Percentiles rank a stretch among this genome's conserved stretches.
phyloP scores from a whole-genome alignment of 2,329 filamentous ascomycete genomes.

The Pseudogymnoascus sp. region DNA sequence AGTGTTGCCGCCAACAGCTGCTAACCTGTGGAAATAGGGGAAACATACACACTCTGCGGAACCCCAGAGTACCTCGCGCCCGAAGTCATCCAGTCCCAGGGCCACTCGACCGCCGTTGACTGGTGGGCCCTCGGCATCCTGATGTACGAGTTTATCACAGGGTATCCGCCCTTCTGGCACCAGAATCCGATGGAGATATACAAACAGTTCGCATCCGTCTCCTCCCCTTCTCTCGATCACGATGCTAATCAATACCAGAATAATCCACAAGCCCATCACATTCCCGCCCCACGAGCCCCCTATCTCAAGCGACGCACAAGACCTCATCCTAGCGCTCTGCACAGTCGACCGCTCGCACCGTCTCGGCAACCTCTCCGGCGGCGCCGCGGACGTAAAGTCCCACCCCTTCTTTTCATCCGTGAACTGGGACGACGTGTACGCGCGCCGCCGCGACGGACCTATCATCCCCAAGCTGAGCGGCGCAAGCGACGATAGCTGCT shows the following conservation, averaged over 20 bases:
- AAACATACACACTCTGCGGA: slow-evolving; percentile 78
- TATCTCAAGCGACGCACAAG: slow-evolving; percentile 62
- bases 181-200: slow-evolving; percentile 83
- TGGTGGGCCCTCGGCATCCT: slow-evolving; percentile 84
- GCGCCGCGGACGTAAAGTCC: slow-evolving; percentile 62
- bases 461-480: slow-evolving; percentile 69
- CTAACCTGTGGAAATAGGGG: slow-evolving; percentile 35
- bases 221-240: not conserved
- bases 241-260: slow-evolving; percentile 41
- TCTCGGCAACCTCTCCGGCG: slow-evolving; percentile 71
- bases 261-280: slow-evolving; percentile 68
- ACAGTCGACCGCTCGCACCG: slow-evolving; percentile 71
- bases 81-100: slow-evolving; percentile 78
- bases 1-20: not conserved
- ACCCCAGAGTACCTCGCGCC: slow-evolving; percentile 80
- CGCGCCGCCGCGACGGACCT: slow-evolving; percentile 57
- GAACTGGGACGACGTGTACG: slow-evolving; percentile 66
- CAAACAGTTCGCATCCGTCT: slow-evolving; percentile 51
- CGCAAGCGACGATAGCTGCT: slow-evolving; percentile 70
- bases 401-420: slow-evolving; percentile 70
- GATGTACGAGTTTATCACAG: slow-evolving; percentile 77
- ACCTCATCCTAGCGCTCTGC: slow-evolving; percentile 70
- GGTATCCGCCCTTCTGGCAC: slow-evolving; percentile 82
- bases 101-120: slow-evolving; percentile 68
- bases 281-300: slow-evolving; percentile 62